Base-by-base conservation (phyloP, 1,139 yeast genomes). In the Debaryomycetaceae sp. region DNA sequence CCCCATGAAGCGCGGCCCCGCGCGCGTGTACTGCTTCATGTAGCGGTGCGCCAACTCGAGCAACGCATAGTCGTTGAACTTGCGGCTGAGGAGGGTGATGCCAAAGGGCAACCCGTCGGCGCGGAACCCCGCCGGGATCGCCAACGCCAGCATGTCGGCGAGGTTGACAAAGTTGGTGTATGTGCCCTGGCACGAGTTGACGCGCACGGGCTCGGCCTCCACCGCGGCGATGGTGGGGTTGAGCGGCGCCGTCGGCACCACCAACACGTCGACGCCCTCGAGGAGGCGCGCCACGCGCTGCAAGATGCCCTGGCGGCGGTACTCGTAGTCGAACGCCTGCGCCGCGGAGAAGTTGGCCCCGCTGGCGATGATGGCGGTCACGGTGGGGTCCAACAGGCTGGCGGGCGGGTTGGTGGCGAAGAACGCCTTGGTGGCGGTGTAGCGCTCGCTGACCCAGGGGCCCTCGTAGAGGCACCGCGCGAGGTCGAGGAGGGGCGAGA, bases 381-480 rank as follows among this genome's bases (percentile, higher is more conserved):
- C 97, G 6, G 86, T 83, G 28, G 95, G 93, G 55, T 91, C 96
- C 48, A 89, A 65, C 34, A 77, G 64, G 25, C 71, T 65, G 28
- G 62, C 71, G 20, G 91, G 85, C n/a, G 91, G 89, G 44, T 78
- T 72, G 13, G 84, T 63, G n/a, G 67, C 71, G 35, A 84, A 67
- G 49, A 88, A 84, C 24, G 81, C 84, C 44, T 76, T 74, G 24
- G 78, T 74, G 13, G 96, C 96, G 40, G 86, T 76, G 59, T 78
- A 88, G 44, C 98, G 75, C 62, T 91, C 98, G 17, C 94, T 84
- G 8, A 91, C 97, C 98, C 98, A 91, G n/a, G 97, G 85, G 35
- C 98, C 98, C 48, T 89, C 96, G 55, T 91, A 91, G 27, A 91
- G 71, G 50, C 91, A 82, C 43, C 75, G 75, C n/a, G 97, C 98